Conservation (phyloP, 179 eudicot genomes). For the Spinacia oleracea region DNA sequence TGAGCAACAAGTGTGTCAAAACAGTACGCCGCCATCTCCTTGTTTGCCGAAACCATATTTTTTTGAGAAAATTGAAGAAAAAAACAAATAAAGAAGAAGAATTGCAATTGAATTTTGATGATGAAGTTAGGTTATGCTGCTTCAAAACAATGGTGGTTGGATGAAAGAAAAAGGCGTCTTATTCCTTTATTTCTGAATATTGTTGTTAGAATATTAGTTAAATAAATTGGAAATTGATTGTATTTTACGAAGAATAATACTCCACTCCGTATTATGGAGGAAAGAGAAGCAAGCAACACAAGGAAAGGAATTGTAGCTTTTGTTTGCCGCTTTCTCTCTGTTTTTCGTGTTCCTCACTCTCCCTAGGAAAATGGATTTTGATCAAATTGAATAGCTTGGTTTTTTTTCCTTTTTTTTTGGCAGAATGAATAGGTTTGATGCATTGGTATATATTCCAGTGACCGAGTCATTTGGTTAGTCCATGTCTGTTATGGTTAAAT, state of each 20-base stretch:
- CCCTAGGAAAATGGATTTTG: no score
- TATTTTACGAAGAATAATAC: background rate
- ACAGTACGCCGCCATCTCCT: conserved; percentile 91
- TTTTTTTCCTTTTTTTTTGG: no score
- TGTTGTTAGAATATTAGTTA: background rate
- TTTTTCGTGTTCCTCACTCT: background rate
- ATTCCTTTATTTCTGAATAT: background rate
- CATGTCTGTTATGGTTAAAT: no score
- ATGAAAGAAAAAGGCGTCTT: background rate
- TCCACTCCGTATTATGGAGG: no score
- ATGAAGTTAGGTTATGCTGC: background rate
- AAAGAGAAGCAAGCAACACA: background rate
- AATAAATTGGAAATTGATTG: background rate
- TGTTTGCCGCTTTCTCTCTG: background rate
- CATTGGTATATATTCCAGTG: background rate
- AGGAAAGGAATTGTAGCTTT: background rate
- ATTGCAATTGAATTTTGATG: background rate
- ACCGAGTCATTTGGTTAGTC: background rate
- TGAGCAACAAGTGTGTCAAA: conserved; percentile 86
- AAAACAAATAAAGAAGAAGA: background rate
- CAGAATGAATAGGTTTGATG: no score
- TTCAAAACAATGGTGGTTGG: background rate
- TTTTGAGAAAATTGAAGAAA: background rate
- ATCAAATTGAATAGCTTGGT: no score
- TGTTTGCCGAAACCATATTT: conserved; percentile 73